Evolutionary conservation across 2,329 filamentous ascomycete species (phyloP).

Genomic region (Cryoendolithus antarcticus): DNA sequence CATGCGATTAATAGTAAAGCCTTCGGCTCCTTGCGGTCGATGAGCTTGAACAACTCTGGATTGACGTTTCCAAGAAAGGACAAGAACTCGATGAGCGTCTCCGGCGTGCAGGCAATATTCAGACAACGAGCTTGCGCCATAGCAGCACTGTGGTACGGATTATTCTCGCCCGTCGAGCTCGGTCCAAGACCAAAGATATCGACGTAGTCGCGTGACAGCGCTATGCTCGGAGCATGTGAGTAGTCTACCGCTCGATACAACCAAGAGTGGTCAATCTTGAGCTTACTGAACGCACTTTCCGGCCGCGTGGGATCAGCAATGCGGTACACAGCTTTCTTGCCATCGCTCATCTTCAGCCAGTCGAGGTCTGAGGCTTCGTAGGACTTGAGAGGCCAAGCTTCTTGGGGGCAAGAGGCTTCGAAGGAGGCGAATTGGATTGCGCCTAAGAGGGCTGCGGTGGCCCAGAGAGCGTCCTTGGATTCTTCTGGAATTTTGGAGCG

Average conservation of each 20-base stretch:
- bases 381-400: slow-evolving; percentile 45
- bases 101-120: slow-evolving; percentile 23
- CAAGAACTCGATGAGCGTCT: slow-evolving; percentile 35
- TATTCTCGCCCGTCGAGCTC: slow-evolving; percentile 8
- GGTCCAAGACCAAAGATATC: slow-evolving; percentile 8
- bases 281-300: slow-evolving; percentile 36
- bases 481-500: slow-evolving; percentile 23
- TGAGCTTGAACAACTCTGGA: slow-evolving; percentile 31
- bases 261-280: slow-evolving; percentile 1
- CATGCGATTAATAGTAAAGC: slow-evolving; percentile 44
- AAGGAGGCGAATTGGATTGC: slow-evolving; percentile 34
- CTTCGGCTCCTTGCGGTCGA: slow-evolving; percentile 39
- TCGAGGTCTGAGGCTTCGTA: slow-evolving; percentile 36
- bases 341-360: slow-evolving; percentile 46
- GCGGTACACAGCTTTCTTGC: slow-evolving; percentile 43
- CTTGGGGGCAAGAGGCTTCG: slow-evolving; percentile 29
- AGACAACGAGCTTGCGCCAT: slow-evolving; percentile 28
- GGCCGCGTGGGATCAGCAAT: slow-evolving; percentile 37
- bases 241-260: slow-evolving; percentile 6
- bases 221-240: slow-evolving; percentile 5
- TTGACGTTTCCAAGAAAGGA: slow-evolving; percentile 36
- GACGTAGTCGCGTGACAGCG: slow-evolving; percentile 3
- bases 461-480: slow-evolving; percentile 37
- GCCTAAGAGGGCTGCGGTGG: slow-evolving; percentile 36
- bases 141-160: slow-evolving; percentile 20